A percentile compares a stretch with the other conserved stretches of the same genome.
These are phyloP conservation scores for Globisporangium abappressorium DNA, from an alignment of 352 stramenopile genomes.

Conservation along the genomic window DNA sequence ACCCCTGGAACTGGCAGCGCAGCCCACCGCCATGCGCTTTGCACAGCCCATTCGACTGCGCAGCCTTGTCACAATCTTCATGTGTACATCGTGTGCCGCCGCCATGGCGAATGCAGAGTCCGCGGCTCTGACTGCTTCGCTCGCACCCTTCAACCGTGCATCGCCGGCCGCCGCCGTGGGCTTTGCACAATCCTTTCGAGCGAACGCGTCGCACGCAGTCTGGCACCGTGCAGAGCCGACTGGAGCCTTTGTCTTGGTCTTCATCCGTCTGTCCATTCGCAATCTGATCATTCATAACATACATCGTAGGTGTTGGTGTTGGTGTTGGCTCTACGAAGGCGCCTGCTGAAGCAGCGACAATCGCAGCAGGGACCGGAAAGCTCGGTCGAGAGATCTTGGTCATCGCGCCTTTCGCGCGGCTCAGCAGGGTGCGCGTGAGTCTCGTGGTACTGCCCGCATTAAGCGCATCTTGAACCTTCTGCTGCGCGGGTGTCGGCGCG, in stretches of 20 bases:
- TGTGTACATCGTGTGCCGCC: slow-evolving; percentile 16
- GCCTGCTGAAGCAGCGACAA: slow-evolving; percentile 4
- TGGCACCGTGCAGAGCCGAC: slow-evolving; percentile 5
- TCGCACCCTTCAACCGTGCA: slow-evolving; percentile 13
- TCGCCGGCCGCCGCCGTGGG: slow-evolving; percentile 13
- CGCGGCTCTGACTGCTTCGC: slow-evolving; percentile 16
- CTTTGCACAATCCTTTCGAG: slow-evolving; percentile 18
- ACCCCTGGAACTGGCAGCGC: slow-evolving; percentile 12
- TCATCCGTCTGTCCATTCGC: slow-evolving; percentile 5
- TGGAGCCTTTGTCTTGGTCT: slow-evolving; percentile 12
- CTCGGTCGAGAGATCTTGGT: background rate
- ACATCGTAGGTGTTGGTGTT: background rate
- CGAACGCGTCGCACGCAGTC: slow-evolving; percentile 14
- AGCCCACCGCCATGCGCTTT: slow-evolving; percentile 19
- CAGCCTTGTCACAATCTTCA: slow-evolving; percentile 9
- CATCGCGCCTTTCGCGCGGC: background rate
- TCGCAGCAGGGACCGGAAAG: background rate
- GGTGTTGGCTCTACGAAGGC: background rate
- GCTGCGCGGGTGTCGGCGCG: background rate
- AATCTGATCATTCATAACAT: background rate
- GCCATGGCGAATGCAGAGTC: slow-evolving; percentile 18
- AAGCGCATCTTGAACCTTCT: slow-evolving; percentile 5
- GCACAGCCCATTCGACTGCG: slow-evolving; percentile 19
- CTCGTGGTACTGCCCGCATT: background rate
- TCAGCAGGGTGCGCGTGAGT: slow-evolving; percentile 9